These are phyloP conservation scores for Blastocystis sp. DNA, from an alignment of 352 stramenopile genomes.

Conservation along the genomic window DNA sequence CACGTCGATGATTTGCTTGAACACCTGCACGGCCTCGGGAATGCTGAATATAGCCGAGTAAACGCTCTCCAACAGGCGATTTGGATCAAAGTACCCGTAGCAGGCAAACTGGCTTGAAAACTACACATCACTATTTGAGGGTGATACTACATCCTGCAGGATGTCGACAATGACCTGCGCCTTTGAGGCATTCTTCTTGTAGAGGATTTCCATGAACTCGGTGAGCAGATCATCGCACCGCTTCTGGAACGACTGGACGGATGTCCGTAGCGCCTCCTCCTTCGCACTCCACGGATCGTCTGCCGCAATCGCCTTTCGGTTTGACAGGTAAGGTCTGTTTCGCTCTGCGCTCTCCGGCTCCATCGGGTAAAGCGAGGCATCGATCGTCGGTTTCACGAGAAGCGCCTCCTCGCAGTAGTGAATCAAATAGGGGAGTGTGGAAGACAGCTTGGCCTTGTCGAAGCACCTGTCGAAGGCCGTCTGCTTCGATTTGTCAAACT, in stretches of 20 bases:
- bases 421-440: neutral
- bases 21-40: constrained; percentile 29
- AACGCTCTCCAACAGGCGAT: constrained; percentile 17
- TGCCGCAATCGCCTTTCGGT: neutral
- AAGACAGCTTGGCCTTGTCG: neutral
- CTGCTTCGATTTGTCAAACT: constrained; percentile 42
- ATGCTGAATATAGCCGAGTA: constrained; percentile 51
- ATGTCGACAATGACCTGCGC: neutral
- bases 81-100: constrained; percentile 42
- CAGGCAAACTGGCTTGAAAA: constrained; percentile 11
- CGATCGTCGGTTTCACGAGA: neutral
- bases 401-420: constrained; percentile 46
- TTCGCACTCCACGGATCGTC: neutral
- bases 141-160: neutral
- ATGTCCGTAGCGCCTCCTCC: neutral
- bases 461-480: constrained; percentile 40
- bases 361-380: neutral
- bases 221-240: neutral
- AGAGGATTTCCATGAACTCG: constrained; percentile 35
- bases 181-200: neutral
- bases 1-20: constrained; percentile 39
- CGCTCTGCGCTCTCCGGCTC: neutral
- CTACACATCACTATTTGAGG: neutral
- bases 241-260: neutral
- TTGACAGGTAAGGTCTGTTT: neutral